phyloP scores from a whole-genome alignment of 768 basidiomycete genomes.

The Pulveroboletus ravenelii region DNA sequence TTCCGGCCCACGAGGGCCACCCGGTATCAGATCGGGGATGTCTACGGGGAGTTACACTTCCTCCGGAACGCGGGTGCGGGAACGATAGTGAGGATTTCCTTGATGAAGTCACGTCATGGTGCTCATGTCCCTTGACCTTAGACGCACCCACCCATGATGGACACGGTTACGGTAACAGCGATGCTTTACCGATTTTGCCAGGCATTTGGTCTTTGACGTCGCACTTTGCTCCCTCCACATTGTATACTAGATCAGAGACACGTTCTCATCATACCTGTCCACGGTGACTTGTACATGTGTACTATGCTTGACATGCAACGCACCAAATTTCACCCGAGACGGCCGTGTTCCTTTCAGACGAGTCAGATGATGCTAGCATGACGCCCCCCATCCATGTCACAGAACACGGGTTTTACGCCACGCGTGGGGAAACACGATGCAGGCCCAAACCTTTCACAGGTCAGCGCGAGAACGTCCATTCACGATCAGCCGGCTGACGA shows the following conservation, averaged over 20 bases:
- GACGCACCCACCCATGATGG: slow-evolving; percentile 90
- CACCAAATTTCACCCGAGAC: slow-evolving; percentile 21
- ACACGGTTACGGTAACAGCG: slow-evolving; percentile 76
- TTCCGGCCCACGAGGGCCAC: slow-evolving; percentile 74
- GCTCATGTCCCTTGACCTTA: slow-evolving; percentile 32
- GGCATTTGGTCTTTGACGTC: slow-evolving; percentile 41
- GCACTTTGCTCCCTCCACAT: slow-evolving; percentile 23
- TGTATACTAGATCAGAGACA: slow-evolving; percentile 30
- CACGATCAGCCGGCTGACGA: slow-evolving; percentile 30
- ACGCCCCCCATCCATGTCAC: slow-evolving; percentile 17
- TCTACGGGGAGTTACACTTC: slow-evolving; percentile 82
- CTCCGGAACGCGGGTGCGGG: slow-evolving; percentile 74
- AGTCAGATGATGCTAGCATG: slow-evolving; percentile 16
- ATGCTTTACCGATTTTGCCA: slow-evolving; percentile 82
- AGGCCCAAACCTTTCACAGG: slow-evolving; percentile 16
- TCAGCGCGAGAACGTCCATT: slow-evolving; percentile 15
- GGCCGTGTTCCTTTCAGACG: slow-evolving; percentile 16
- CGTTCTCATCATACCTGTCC: slow-evolving; percentile 27
- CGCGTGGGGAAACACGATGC: slow-evolving; percentile 34
- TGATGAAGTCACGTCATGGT: slow-evolving; percentile 13
- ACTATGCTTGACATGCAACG: slow-evolving; percentile 29
- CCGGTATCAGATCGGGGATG: slow-evolving; percentile 82
- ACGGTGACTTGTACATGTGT: slow-evolving; percentile 29
- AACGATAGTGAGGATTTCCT: slow-evolving; percentile 57
- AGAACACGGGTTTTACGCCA: slow-evolving; percentile 28